Base-by-base conservation (phyloP, 371 early-diverging fungal genomes). In the Circinella umbellata region DNA sequence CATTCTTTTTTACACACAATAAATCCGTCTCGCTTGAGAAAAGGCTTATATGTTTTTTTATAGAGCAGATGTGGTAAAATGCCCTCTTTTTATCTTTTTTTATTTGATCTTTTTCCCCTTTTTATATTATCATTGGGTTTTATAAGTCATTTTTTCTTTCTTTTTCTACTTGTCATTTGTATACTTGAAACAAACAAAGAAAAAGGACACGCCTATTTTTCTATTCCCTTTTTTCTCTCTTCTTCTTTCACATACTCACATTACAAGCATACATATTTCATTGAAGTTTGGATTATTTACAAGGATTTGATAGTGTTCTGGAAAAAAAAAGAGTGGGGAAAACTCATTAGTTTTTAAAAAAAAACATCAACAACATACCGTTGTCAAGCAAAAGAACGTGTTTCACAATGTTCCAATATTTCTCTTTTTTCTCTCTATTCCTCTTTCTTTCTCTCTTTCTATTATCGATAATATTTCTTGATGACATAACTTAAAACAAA, bases 31-130 rank as follows among this genome's bases (percentile, higher is more conserved):
- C 9, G 57, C 57, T 61, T 36, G 18, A 20, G 11, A 54, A 8
- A 20, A 20, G 27, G 27, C 27, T 11, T 57, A 17, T n/a, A 18
- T 57, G 6, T 57, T 27, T 27, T n/a, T 57, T 34, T 6, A 18
- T 27, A 27, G 27, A 57, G 57, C 57, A 57, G 27, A 57, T 57
- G 57, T 34, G 57, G 57, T 57, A 53, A 18, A 15, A 27, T 27
- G 2, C 53, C 53, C 53, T n/a, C 15, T 53, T 47, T 49, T 66
- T 39, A 55, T 61, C 17, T 47, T 69, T 47, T 69, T 27, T 27
- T 27, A 27, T 27, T 27, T 27, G 27, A 27, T 27, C 27, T 27
- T 63, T 64, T 37, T 66, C 36, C 55, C 7, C 64, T 47, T 34
- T 57, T 34, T 57, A 57, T 53, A 6, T 53, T 53, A n/a, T 15